Conservation (phyloP, 2,329 filamentous ascomycete species). For the Neonectria ditissima region DNA sequence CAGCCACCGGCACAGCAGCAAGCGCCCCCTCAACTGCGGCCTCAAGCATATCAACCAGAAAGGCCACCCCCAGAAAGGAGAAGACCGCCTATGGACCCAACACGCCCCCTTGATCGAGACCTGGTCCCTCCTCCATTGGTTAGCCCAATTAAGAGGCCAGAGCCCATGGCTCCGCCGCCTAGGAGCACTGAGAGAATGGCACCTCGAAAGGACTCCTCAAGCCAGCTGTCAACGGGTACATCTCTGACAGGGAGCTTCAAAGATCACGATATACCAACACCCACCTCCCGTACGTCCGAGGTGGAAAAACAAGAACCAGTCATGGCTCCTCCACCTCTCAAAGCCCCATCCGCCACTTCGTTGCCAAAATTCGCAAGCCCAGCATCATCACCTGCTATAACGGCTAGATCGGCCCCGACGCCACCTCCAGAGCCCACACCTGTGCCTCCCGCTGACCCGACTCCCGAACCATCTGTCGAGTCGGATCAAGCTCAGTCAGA, state of each 20-base stretch:
- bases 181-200: constrained; percentile 63
- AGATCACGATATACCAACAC: constrained; percentile 48
- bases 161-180: constrained; percentile 61
- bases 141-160: constrained; percentile 61
- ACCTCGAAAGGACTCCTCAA: constrained; percentile 58
- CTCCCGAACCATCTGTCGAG: constrained; percentile 20
- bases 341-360: constrained; percentile 39
- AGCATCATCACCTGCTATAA: constrained; percentile 26
- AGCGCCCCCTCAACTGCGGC: constrained; percentile 45
- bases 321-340: constrained; percentile 37
- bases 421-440: constrained; percentile 45
- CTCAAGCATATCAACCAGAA: constrained; percentile 48
- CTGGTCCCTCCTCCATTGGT: constrained; percentile 70
- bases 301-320: constrained; percentile 33
- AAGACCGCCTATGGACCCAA: constrained; percentile 74
- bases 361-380: constrained; percentile 42
- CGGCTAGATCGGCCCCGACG: constrained; percentile 41
- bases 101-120: constrained; percentile 65
- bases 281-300: constrained; percentile 36
- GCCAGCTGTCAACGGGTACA: constrained; percentile 39
- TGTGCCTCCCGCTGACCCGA: constrained; percentile 20
- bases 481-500: constrained; percentile 37
- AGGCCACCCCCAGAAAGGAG: constrained; percentile 71
- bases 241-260: constrained; percentile 49
- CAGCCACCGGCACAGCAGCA: constrained; percentile 41